Percentiles rank a stretch among this genome's conserved stretches.
phyloP scores from a whole-genome alignment of 2,329 filamentous ascomycete genomes.

The Trichothecium roseum region DNA sequence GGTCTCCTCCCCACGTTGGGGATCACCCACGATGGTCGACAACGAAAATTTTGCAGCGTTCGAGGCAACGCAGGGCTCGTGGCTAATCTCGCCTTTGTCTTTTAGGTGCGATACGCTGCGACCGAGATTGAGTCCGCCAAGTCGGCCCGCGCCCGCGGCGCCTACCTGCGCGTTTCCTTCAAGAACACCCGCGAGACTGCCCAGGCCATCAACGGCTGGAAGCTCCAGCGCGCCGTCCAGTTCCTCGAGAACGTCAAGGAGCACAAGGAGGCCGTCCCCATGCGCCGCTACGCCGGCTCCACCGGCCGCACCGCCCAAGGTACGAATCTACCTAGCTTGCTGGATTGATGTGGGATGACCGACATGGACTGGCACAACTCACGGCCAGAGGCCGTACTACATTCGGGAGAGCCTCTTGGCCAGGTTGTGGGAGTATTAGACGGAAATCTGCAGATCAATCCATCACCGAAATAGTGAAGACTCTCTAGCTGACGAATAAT shows the following conservation, averaged over 20 bases:
- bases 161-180: conserved; percentile 98
- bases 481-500: background rate
- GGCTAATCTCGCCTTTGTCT: conserved; percentile 2
- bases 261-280: conserved; percentile 95
- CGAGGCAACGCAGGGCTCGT: too few relatives aligned
- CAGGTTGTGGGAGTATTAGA: background rate
- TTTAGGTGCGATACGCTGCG: conserved; percentile 89
- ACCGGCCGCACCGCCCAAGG: conserved; percentile 96
- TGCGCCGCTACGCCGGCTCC: conserved; percentile 94
- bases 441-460: background rate
- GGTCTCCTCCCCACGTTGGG: too few relatives aligned
- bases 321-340: conserved; percentile 44
- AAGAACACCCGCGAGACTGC: conserved; percentile 99
- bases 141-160: conserved; percentile 95
- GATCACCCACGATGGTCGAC: too few relatives aligned
- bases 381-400: too few relatives aligned
- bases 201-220: conserved; percentile 99
- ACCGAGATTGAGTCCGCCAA: conserved; percentile 79
- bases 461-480: background rate
- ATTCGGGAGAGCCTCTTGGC: background rate
- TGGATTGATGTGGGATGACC: background rate
- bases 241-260: conserved; percentile 98
- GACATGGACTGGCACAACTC: background rate
- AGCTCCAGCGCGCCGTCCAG: conserved; percentile 84
- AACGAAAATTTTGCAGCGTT: too few relatives aligned